Conservation (phyloP, 768 basidiomycete species). For the Agaricus subrufescens region DNA sequence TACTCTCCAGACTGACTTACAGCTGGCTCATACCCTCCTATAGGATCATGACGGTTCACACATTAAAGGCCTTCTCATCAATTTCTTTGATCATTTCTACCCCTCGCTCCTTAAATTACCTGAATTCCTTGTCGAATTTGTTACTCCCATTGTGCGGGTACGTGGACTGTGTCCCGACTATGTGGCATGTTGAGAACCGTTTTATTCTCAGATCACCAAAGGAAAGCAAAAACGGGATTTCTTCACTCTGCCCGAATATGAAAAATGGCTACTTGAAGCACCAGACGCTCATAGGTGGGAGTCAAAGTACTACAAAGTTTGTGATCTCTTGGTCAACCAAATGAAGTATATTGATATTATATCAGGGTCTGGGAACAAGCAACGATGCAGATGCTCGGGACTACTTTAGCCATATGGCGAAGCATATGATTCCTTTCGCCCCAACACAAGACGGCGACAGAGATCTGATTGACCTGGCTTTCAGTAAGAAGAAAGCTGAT, state of each 20-base stretch:
- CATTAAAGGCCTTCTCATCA: conserved; percentile 98
- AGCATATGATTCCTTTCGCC: conserved; percentile 93
- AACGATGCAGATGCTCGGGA: conserved; percentile 84
- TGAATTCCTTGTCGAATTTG: conserved; percentile 94
- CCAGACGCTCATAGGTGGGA: conserved; percentile 78
- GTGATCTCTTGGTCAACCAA: conserved; percentile 12
- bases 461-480: conserved; percentile 91
- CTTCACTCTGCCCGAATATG: conserved; percentile 97
- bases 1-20: background rate
- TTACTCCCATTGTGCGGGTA: conserved; percentile 96
- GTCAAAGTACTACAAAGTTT: conserved; percentile 95
- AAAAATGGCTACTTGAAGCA: conserved; percentile 82
- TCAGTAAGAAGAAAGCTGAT: conserved; percentile 99
- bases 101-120: conserved; percentile 89
- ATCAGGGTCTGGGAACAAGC: conserved; percentile 93
- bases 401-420: conserved; percentile 89
- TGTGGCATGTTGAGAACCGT: background rate
- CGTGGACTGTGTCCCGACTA: conserved; percentile 16
- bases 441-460: conserved; percentile 77
- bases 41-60: conserved; percentile 99
- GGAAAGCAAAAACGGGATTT: conserved; percentile 79
- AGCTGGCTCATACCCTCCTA: background rate
- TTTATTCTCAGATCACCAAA: conserved; percentile 56
- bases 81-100: conserved; percentile 95
- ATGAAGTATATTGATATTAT: background rate